phyloP scores from a whole-genome alignment of 1,284 basidiomycete species.

The Malassezia obtusa region DNA sequence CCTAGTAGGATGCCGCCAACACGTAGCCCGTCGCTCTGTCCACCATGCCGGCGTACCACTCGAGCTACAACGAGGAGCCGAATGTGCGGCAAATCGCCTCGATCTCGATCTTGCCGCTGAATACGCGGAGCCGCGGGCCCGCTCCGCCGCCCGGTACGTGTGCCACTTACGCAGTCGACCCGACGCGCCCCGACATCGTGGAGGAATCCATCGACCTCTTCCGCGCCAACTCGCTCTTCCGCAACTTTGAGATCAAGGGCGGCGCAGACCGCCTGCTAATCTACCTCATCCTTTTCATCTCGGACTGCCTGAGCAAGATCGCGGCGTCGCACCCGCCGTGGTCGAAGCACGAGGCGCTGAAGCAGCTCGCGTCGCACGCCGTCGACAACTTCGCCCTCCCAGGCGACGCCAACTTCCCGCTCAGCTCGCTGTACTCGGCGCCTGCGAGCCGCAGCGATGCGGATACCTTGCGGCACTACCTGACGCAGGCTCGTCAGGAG shows the following conservation, averaged over 20 bases:
- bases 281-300: constrained; percentile 94
- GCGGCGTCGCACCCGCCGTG: constrained; percentile 35
- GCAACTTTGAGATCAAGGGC: constrained; percentile 98
- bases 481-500: constrained; percentile 86
- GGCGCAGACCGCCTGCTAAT: constrained; percentile 89
- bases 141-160: constrained; percentile 64
- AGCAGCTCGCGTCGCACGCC: constrained; percentile 77
- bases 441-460: constrained; percentile 69
- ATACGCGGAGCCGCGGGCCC: constrained; percentile 79
- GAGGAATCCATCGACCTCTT: constrained; percentile 96
- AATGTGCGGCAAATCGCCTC: constrained; percentile 79
- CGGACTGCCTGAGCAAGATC: constrained; percentile 71
- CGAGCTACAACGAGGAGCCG: constrained; percentile 75
- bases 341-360: constrained; percentile 65
- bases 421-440: constrained; percentile 82
- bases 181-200: constrained; percentile 73
- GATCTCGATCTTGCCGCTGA: constrained; percentile 79
- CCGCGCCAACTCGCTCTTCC: constrained; percentile 95
- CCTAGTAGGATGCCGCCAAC: not conserved
- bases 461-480: constrained; percentile 82
- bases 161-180: constrained; percentile 55
- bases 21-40: not conserved
- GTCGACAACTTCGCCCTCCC: constrained; percentile 82
- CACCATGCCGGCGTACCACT: constrained; percentile 62
- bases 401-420: constrained; percentile 85